Conservation (phyloP, 2,329 filamentous ascomycete species). For the Aspergillus awamori region DNA sequence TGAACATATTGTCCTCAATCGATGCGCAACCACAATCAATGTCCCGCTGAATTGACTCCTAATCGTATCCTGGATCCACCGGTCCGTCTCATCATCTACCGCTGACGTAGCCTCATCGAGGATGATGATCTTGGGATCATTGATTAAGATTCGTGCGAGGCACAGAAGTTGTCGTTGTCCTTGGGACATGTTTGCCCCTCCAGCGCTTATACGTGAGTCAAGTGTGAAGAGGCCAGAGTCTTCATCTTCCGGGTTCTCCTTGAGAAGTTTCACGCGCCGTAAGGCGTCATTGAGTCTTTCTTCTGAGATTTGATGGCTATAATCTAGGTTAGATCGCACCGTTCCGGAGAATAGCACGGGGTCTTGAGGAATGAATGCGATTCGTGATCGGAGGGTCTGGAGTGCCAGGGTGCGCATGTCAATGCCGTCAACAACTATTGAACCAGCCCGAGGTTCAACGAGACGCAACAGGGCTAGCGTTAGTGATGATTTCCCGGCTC, state of each 20-base stretch:
- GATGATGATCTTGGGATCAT: background rate
- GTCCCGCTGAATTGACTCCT: background rate
- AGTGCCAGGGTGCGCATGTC: background rate
- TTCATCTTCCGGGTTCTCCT: background rate
- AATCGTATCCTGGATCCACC: background rate
- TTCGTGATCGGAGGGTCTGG: background rate
- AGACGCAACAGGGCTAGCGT: constrained; percentile 1
- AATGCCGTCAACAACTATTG: constrained; percentile 1
- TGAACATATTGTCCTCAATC: background rate
- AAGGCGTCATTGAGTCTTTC: background rate
- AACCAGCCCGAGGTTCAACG: background rate
- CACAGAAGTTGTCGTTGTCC: background rate
- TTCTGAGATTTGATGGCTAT: background rate
- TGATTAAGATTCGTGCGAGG: background rate
- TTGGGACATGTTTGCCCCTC: background rate
- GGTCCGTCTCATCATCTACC: background rate
- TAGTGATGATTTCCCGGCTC: constrained; percentile 8
- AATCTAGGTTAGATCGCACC: background rate
- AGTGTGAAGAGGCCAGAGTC: background rate
- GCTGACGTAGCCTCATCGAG: background rate
- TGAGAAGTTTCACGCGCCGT: background rate
- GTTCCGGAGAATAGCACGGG: constrained; percentile 8
- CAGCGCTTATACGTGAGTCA: background rate
- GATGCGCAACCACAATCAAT: constrained; percentile 1
- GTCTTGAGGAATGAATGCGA: constrained; percentile 3